A percentile compares a stretch with the other conserved stretches of the same genome.
These are phyloP conservation scores for Fraxinus velutina DNA, from an alignment of 305 asterid species.

Conservation along the genomic window DNA sequence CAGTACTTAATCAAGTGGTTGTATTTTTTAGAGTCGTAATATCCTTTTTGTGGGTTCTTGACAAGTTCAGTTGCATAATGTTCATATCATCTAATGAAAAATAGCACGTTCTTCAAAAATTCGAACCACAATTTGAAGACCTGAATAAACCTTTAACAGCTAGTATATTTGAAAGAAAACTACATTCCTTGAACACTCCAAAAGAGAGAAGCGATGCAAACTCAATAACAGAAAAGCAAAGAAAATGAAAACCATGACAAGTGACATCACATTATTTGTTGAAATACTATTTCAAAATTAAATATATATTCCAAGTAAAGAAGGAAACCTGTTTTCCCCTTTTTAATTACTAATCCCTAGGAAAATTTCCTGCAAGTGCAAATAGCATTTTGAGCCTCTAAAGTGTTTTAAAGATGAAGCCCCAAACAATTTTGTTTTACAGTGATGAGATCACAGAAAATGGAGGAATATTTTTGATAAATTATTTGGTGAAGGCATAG, in stretches of 20 bases:
- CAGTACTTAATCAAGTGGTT: neutral
- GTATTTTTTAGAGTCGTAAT: neutral
- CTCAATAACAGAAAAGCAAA: neutral
- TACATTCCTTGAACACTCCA: neutral
- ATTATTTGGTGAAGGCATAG: neutral
- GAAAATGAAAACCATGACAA: neutral
- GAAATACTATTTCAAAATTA: neutral
- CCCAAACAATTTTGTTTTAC: neutral
- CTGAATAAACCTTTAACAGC: neutral
- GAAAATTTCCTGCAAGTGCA: neutral
- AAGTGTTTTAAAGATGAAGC: neutral
- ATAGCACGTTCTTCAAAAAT: neutral
- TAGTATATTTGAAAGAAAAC: neutral
- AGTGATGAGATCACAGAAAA: neutral
- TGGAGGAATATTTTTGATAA: neutral
- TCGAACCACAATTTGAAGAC: neutral
- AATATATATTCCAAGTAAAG: neutral
- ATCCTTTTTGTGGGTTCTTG: neutral
- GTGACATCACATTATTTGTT: neutral
- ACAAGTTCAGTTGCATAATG: neutral
- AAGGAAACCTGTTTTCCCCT: neutral
- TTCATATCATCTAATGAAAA: neutral
- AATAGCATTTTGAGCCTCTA: neutral
- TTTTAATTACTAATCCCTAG: neutral
- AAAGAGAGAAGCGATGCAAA: neutral